phyloP scores from a whole-genome alignment of 2,329 filamentous ascomycete species.

The Trichoderma afroharzianum region DNA sequence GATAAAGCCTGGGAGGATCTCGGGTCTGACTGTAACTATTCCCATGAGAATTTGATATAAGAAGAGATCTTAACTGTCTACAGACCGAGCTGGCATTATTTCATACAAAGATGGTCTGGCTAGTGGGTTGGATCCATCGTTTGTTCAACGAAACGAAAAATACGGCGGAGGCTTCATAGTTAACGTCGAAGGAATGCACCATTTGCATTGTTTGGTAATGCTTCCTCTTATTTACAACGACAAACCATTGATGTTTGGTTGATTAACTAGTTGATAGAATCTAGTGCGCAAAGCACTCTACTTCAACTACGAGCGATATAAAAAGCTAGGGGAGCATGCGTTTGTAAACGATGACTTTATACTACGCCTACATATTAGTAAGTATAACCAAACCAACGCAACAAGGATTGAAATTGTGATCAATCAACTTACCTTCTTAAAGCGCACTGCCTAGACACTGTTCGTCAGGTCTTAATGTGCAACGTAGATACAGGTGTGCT shows the following conservation, averaged over 20 bases:
- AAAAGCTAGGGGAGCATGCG: constrained; percentile 43
- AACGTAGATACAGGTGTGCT: constrained; percentile 57
- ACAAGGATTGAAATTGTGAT: neutral
- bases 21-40: constrained; percentile 42
- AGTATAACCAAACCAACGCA: constrained; percentile 24
- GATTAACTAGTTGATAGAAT: constrained; percentile 36
- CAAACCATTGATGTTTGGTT: neutral
- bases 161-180: constrained; percentile 58
- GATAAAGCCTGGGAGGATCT: constrained; percentile 53
- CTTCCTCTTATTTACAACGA: neutral
- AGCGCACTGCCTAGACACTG: constrained; percentile 56
- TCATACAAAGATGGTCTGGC: constrained; percentile 44
- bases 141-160: constrained; percentile 52
- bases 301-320: constrained; percentile 59
- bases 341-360: constrained; percentile 55
- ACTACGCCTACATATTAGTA: constrained; percentile 55
- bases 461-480: constrained; percentile 63
- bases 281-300: constrained; percentile 55
- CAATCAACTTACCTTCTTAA: neutral
- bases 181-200: constrained; percentile 55
- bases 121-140: constrained; percentile 50
- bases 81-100: constrained; percentile 47
- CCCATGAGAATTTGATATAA: neutral
- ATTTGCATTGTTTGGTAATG: constrained; percentile 55
- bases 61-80: neutral